phyloP scores from a whole-genome alignment of 1,284 basidiomycete species.

The Ceratobasidium sp. region DNA sequence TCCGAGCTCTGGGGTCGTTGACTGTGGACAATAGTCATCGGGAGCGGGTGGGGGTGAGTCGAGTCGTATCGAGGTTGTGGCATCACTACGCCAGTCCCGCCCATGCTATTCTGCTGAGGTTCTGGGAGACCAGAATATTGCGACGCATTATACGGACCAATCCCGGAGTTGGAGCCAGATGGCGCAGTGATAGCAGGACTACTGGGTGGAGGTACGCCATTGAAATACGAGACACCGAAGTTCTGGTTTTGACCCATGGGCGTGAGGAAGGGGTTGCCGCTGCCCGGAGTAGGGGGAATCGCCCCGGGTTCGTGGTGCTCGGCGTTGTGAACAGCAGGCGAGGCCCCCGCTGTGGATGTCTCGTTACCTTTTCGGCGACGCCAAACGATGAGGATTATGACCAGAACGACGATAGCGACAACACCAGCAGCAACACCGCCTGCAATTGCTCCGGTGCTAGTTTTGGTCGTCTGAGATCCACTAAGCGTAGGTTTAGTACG shows the following conservation, averaged over 20 bases:
- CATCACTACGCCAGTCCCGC: neutral
- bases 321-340: constrained; percentile 1
- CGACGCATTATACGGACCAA: constrained; percentile 4
- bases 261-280: constrained; percentile 38
- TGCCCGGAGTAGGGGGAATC: constrained; percentile 21
- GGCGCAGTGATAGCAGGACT: neutral
- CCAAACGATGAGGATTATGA: constrained; percentile 1
- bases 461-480: neutral
- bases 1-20: constrained; percentile 1
- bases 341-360: neutral
- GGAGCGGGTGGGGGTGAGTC: constrained; percentile 18
- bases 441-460: constrained; percentile 27
- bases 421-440: constrained; percentile 32
- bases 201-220: neutral
- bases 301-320: neutral
- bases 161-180: neutral
- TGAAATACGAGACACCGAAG: constrained; percentile 30
- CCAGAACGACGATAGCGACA: neutral
- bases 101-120: constrained; percentile 4
- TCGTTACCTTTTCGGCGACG: neutral
- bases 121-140: constrained; percentile 37
- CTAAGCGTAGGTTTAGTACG: neutral
- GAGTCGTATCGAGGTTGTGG: constrained; percentile 15
- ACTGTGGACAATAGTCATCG: constrained; percentile 16
- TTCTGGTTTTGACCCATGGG: constrained; percentile 33